Base-by-base conservation (phyloP, 1,139 yeast species). In the Blastobotrys persicus region DNA sequence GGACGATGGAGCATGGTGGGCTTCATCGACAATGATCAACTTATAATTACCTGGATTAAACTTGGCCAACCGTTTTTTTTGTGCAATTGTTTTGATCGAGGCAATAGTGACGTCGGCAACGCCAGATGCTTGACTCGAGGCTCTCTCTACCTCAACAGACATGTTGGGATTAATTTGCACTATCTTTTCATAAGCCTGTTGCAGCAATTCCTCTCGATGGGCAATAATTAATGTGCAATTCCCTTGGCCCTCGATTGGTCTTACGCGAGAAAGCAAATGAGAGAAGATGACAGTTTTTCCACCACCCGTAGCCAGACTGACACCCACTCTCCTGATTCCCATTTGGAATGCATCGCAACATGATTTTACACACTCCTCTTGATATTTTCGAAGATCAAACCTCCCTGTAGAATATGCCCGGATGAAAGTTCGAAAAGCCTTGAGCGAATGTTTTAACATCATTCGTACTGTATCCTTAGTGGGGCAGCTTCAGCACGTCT, bases 241-340 rank as follows among this genome's bases (percentile, higher is more conserved):
- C 0, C 85, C 83, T 6, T 66, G 62, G 3, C 60, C 67, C 14
- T 39, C 61, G 34, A 62, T 52, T 0, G 79, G 74, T 7, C 65
- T 58, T 12, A 88, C 68, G 37, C 70, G 66, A 0, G 79, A 74
- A 3, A 88, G 76, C 43, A 89, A 62, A 58, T 80, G 80, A 1
- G 92, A 73, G 62, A 91, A 88, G 1, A 91, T 83, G 14, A 89
- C 88, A 0, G 98, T 91, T 60, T 91, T 91, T 1, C 98, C 98
- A 14, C 96, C 94, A 0, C 98, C 98, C 0, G 98, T 92, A 4
- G 97, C 96, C 45, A 92, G 66, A 13, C 89, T 86, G 1, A 88
- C 89, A 0, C 94, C 97, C 1, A 89, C 79, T 44, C 95, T 71
- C 18, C 73, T 68, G 3, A 72, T 63, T 0, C 84, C 82, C 0